Percentiles rank a stretch among this genome's conserved stretches.
phyloP scores from a whole-genome alignment of 148 eudicot species.

The Silene uniflora region DNA sequence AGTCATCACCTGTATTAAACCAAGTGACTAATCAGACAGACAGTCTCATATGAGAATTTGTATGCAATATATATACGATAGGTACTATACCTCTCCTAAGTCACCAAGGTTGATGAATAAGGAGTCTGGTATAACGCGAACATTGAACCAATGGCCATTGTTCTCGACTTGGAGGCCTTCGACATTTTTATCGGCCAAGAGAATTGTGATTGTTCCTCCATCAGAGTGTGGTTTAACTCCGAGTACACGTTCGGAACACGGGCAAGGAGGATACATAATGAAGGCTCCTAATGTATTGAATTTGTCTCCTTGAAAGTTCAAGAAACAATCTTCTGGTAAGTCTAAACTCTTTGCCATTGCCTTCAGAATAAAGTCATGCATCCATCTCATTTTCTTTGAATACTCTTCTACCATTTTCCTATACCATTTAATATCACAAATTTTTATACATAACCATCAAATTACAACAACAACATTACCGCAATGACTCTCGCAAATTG shows the following conservation, averaged over 20 bases:
- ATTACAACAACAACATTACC: no score
- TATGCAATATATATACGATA: no score
- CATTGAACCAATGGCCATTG: constrained; percentile 42
- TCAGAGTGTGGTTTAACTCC: constrained; percentile 53
- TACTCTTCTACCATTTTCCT: constrained; percentile 33
- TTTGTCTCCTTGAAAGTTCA: constrained; percentile 29
- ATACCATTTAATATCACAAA: no score
- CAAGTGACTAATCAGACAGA: no score
- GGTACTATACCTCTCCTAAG: constrained; percentile 52
- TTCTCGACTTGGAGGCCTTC: constrained; percentile 46
- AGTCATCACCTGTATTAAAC: no score
- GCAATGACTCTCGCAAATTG: no score
- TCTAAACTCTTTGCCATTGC: constrained; percentile 39
- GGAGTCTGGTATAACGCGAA: constrained; percentile 39
- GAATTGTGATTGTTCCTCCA: constrained; percentile 28
- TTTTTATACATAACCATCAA: no score
- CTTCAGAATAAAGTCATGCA: constrained; percentile 25
- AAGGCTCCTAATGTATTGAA: constrained; percentile 22
- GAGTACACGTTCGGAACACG: constrained; percentile 34
- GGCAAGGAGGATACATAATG: constrained; percentile 43
- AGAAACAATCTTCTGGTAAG: constrained; percentile 34
- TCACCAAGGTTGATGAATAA: constrained; percentile 43
- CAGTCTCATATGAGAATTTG: no score
- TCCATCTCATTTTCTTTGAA: constrained; percentile 5
- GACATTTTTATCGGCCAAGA: constrained; percentile 37